Evolutionary conservation across 768 basidiomycete genomes (phyloP), one percentile per base, ranked within the genome.

Genomic region (Hydnum rufescens): DNA sequence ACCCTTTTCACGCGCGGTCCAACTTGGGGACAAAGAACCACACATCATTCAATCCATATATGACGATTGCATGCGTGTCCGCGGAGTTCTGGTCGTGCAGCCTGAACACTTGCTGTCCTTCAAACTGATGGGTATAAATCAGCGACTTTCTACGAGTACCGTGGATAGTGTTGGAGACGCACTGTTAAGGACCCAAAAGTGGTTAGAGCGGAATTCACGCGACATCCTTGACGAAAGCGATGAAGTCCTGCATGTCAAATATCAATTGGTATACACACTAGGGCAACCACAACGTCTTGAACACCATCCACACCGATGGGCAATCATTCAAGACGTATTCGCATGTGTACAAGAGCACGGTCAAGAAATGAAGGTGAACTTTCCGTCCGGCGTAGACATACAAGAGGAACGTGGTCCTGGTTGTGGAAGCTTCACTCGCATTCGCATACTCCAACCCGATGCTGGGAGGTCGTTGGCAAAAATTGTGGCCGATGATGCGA

Each of bases 41-140:
- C 1, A 47, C 46, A 4, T 47, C 13, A 64, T 75, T 13, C 57
- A 52, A 4, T 23, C 47, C 3, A 39, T 76, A 3, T 65, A 69
- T 56, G 53, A 60, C 26, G 63, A 66, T 36, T 77, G 75, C 52
- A 63, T 61, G 55, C 50, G 50, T 0, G 59, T 60, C 19, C 59
- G 64, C 4, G 75, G 75, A 0, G 57, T 77, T n/a, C 58, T 75
- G 5, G 62, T 77, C 0, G 54, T 64, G 6, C 75, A 77, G 47
- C 76, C 75, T 0, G 74, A 76, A 44, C 72, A 77, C 28, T 61
- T 75, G 6, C 64, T 76, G 2, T 76, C 75, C 0, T 70, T 72
- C 54, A 66, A 67, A 56, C 63, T 76, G 18, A 68, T 71, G 65
- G 67, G 64, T 2, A 60, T 74, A 8, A 6, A 8, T 28, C 44